Percentiles rank a stretch among this genome's conserved stretches.
phyloP scores from a whole-genome alignment of 805 yeast species.

The Ogataea pini region DNA sequence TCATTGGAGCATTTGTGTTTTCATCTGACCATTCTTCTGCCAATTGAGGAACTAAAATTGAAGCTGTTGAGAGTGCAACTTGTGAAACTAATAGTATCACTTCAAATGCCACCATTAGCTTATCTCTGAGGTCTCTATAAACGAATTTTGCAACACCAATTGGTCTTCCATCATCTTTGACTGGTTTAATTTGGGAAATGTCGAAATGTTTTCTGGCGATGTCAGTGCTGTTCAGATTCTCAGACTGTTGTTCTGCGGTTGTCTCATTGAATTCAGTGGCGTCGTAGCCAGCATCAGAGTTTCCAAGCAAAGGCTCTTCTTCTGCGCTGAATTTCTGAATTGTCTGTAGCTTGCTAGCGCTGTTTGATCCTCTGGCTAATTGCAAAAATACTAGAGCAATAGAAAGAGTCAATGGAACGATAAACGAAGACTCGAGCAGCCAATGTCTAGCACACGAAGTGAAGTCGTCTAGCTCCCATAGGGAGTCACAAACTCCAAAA shows the following conservation, averaged over 20 bases:
- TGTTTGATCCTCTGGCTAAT: conserved; percentile 3
- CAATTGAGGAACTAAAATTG: conserved; percentile 36
- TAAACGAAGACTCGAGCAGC: conserved; percentile 35
- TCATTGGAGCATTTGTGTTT: conserved; percentile 15
- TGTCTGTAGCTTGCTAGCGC: background rate
- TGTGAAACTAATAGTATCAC: conserved; percentile 41
- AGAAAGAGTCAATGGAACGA: conserved; percentile 36
- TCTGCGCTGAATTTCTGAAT: conserved; percentile 15
- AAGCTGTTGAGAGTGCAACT: conserved; percentile 37
- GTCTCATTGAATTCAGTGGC: conserved; percentile 27
- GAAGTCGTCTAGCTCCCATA: conserved; percentile 46
- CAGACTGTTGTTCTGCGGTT: background rate
- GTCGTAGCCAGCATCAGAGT: conserved; percentile 11
- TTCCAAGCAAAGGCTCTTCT: conserved; percentile 20
- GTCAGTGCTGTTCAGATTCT: conserved; percentile 5
- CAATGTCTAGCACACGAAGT: conserved; percentile 46
- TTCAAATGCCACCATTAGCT: conserved; percentile 52
- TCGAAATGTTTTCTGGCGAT: conserved; percentile 66
- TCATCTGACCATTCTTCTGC: conserved; percentile 36
- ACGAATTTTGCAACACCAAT: conserved; percentile 54
- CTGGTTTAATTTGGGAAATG: conserved; percentile 52
- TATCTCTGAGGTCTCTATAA: conserved; percentile 52
- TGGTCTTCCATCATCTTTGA: conserved; percentile 60
- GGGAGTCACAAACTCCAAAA: conserved; percentile 14
- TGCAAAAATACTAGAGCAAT: conserved; percentile 28